Conservation (phyloP, 495 filamentous ascomycete species). For the Neohortaea acidophila region DNA sequence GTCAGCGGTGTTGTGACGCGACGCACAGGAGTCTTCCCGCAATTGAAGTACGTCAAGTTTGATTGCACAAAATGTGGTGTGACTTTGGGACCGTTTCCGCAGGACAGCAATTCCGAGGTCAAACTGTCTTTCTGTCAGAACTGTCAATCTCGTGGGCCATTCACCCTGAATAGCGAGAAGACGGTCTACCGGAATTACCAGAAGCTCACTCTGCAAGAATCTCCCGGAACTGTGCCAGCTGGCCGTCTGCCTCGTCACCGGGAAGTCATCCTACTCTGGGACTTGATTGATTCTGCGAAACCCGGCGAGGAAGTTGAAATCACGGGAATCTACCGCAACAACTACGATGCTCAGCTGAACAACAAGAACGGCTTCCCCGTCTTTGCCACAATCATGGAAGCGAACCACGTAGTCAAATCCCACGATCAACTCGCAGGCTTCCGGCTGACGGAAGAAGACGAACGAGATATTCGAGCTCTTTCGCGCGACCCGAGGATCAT, state of each 20-base stretch:
- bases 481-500: conserved; percentile 81
- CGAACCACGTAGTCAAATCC: conserved; percentile 90
- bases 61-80: conserved; percentile 86
- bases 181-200: conserved; percentile 99
- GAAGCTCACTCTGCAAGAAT: conserved; percentile 93
- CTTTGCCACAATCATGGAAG: conserved; percentile 93
- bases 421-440: conserved; percentile 98
- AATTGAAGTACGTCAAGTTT: conserved; percentile 96
- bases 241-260: conserved; percentile 89
- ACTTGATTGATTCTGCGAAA: conserved; percentile 92
- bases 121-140: conserved; percentile 94
- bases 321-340: conserved; percentile 95
- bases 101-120: conserved; percentile 90
- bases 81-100: conserved; percentile 89
- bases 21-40: conserved; percentile 93
- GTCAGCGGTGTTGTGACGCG: conserved; percentile 93
- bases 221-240: conserved; percentile 90
- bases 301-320: conserved; percentile 97
- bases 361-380: conserved; percentile 99
- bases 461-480: conserved; percentile 75
- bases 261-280: conserved; percentile 91
- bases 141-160: conserved; percentile 90
- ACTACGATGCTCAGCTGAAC: conserved; percentile 93
- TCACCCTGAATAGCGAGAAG: conserved; percentile 92
- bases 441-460: conserved; percentile 87